These are phyloP conservation scores for Teratosphaeriaceae sp. DNA, from an alignment of 2,329 filamentous ascomycete genomes.

Conservation along the genomic window DNA sequence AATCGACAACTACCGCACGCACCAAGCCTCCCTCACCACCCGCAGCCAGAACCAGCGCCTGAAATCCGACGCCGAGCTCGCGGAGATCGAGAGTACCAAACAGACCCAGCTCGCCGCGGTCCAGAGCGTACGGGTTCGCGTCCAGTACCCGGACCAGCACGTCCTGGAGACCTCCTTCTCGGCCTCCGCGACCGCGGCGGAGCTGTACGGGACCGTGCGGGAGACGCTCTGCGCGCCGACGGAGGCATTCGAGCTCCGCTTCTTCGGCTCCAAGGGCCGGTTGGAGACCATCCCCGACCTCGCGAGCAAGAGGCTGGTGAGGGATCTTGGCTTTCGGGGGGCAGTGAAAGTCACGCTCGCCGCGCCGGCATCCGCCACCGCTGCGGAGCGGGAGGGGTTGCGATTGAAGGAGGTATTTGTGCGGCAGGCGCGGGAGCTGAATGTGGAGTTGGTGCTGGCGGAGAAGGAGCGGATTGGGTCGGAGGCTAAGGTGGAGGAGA, in stretches of 20 bases:
- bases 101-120: constrained; percentile 60
- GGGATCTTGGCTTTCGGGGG: constrained; percentile 62
- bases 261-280: constrained; percentile 48
- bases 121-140: constrained; percentile 64
- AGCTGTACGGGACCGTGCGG: constrained; percentile 68
- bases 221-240: constrained; percentile 57
- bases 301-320: constrained; percentile 54
- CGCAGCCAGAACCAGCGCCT: constrained; percentile 67
- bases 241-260: constrained; percentile 65
- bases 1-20: constrained; percentile 67
- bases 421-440: constrained; percentile 58
- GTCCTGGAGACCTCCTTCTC: constrained; percentile 67
- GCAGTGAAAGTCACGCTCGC: constrained; percentile 68
- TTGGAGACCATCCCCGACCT: constrained; percentile 18
- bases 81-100: constrained; percentile 59
- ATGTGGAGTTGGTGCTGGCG: constrained; percentile 51
- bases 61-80: constrained; percentile 74
- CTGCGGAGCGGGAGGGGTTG: constrained; percentile 31
- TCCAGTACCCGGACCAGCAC: constrained; percentile 83
- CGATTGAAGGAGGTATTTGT: constrained; percentile 56
- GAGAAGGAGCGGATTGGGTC: constrained; percentile 23
- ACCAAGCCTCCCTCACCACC: constrained; percentile 60
- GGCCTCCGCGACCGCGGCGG: constrained; percentile 59
- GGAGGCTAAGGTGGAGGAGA: constrained; percentile 16
- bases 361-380: constrained; percentile 62